Evolutionary conservation across 495 filamentous ascomycete species (phyloP).

Genomic region (Lophiostoma macrostomum): DNA sequence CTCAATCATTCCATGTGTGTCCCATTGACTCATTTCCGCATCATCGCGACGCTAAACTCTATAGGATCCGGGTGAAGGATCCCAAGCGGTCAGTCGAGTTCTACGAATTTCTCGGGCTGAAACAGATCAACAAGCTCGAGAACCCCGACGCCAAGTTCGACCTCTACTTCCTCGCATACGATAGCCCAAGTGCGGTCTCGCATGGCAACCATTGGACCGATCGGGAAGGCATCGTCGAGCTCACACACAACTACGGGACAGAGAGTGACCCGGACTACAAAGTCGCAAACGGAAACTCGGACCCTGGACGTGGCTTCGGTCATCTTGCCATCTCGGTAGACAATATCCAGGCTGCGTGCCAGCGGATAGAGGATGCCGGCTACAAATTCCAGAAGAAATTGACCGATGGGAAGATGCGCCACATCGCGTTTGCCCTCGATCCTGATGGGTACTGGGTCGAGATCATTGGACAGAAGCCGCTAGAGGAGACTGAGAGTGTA

Average conservation of each 20-base stretch:
- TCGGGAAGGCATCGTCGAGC: constrained; percentile 84
- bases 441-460: constrained; percentile 83
- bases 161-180: constrained; percentile 80
- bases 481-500: constrained; percentile 52
- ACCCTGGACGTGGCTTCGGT: constrained; percentile 86
- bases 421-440: constrained; percentile 90
- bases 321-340: constrained; percentile 87
- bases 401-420: constrained; percentile 78
- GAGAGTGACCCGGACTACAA: constrained; percentile 81
- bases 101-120: constrained; percentile 92
- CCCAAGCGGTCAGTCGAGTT: constrained; percentile 89
- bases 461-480: constrained; percentile 43
- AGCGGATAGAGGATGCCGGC: constrained; percentile 81
- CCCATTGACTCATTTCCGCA: not conserved
- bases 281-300: constrained; percentile 82
- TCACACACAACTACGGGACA: constrained; percentile 96
- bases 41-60: not conserved
- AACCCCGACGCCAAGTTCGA: constrained; percentile 82
- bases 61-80: constrained; percentile 91
- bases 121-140: constrained; percentile 70
- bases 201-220: constrained; percentile 67
- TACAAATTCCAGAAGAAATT: constrained; percentile 94
- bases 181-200: constrained; percentile 59
- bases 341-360: constrained; percentile 84
- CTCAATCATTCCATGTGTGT: constrained; percentile 39